Percentiles rank a stretch among this genome's conserved stretches.
Conservation (phyloP, 768 basidiomycete species). For the Termitomyces sp. region DNA sequence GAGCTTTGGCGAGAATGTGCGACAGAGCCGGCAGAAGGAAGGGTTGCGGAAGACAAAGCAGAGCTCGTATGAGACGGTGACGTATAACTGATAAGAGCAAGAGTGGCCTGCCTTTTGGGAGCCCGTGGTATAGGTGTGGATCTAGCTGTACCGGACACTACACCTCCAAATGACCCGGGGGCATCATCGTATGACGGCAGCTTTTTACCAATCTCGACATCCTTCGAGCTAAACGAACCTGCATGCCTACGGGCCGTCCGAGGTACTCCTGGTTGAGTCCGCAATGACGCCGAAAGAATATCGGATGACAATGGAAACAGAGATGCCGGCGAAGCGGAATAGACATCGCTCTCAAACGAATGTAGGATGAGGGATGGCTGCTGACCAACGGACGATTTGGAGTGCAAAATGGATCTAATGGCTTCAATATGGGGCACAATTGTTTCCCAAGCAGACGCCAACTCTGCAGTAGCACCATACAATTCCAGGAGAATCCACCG, state of each 20-base stretch:
- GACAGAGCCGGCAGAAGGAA: conserved; percentile 4
- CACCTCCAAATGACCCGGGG: conserved; percentile 30
- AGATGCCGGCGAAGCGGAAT: neutral
- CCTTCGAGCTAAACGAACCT: conserved; percentile 92
- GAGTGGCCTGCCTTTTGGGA: conserved; percentile 43
- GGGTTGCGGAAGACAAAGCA: conserved; percentile 22
- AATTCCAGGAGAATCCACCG: conserved; percentile 83
- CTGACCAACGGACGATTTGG: conserved; percentile 21
- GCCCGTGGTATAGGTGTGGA: conserved; percentile 40
- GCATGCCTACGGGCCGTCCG: conserved; percentile 77
- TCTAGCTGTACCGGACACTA: conserved; percentile 28
- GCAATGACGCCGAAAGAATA: conserved; percentile 14
- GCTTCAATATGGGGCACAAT: conserved; percentile 69
- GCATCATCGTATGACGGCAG: conserved; percentile 60
- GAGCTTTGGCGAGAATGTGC: conserved; percentile 36
- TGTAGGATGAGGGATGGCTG: conserved; percentile 15
- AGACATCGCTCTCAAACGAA: neutral
- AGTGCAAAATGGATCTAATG: conserved; percentile 57
- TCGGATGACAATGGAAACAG: conserved; percentile 8
- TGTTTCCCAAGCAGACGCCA: conserved; percentile 78
- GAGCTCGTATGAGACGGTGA: conserved; percentile 31
- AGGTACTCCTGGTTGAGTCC: conserved; percentile 9
- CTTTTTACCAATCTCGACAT: conserved; percentile 83
- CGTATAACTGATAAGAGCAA: conserved; percentile 27
- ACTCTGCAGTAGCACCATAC: conserved; percentile 86